Evolutionary conservation across 1,284 basidiomycete species (phyloP).

Genomic region (Microbotryum saponariae): DNA sequence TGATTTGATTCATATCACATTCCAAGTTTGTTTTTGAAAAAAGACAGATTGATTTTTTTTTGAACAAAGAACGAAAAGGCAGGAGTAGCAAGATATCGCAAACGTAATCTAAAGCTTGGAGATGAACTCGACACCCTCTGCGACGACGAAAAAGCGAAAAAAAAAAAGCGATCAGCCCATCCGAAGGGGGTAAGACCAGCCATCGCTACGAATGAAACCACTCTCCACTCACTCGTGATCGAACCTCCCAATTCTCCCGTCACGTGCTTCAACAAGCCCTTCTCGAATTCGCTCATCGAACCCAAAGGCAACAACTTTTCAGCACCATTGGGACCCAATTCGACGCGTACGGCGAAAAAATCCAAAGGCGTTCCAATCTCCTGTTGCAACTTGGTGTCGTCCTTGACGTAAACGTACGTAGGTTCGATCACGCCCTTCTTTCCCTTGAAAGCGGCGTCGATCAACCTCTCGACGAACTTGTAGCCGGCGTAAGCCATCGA

Average conservation of each 20-base stretch:
- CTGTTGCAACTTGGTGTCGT: conserved; percentile 41
- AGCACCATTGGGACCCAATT: conserved; percentile 60
- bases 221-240: conserved; percentile 41
- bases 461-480: conserved; percentile 62
- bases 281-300: conserved; percentile 47
- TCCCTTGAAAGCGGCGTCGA: conserved; percentile 64
- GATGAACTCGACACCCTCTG: conserved; percentile 9
- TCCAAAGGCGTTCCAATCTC: conserved; percentile 51
- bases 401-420: conserved; percentile 71
- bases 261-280: conserved; percentile 46
- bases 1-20: too few species aligned
- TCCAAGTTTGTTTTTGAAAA: too few species aligned
- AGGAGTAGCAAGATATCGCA: background rate
- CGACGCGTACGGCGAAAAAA: conserved; percentile 84
- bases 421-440: conserved; percentile 72
- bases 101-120: conserved; percentile 5
- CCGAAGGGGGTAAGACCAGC: too few species aligned
- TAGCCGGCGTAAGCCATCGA: conserved; percentile 83
- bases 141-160: background rate
- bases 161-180: too few species aligned
- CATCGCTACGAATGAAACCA: too few species aligned
- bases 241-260: conserved; percentile 49
- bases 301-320: conserved; percentile 51
- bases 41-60: too few species aligned
- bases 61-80: too few species aligned